Conservation (phyloP, 305 asterid genomes). For the Vinca major region DNA sequence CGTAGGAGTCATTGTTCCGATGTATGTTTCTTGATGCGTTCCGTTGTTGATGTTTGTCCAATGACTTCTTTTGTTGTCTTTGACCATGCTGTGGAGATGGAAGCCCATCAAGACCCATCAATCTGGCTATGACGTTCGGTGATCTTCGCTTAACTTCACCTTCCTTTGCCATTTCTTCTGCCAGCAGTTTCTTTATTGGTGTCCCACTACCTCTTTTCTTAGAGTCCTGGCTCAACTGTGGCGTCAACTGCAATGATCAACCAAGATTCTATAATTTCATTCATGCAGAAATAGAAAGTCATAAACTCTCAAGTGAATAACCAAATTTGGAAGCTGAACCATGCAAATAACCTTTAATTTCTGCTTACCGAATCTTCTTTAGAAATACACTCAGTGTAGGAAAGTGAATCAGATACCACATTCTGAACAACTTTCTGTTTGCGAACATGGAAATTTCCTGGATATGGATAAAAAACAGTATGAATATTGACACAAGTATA, state of each 20-base stretch:
- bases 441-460: constrained; percentile 47
- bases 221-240: constrained; percentile 42
- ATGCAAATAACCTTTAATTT: not conserved
- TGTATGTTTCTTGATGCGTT: constrained; percentile 20
- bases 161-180: constrained; percentile 68
- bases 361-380: constrained; percentile 44
- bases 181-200: constrained; percentile 67
- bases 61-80: constrained; percentile 38
- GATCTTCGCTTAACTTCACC: constrained; percentile 46
- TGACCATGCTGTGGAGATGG: constrained; percentile 56
- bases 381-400: constrained; percentile 38
- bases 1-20: constrained; percentile 24
- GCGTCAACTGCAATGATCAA: constrained; percentile 34
- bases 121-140: constrained; percentile 57
- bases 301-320: constrained; percentile 1
- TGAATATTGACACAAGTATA: not conserved
- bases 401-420: constrained; percentile 36
- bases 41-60: constrained; percentile 35
- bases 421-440: constrained; percentile 40
- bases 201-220: constrained; percentile 35
- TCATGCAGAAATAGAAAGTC: not conserved
- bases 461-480: constrained; percentile 19
- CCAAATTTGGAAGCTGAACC: constrained; percentile 9
- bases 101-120: constrained; percentile 84
- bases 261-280: constrained; percentile 12